A percentile compares a stretch with the other conserved stretches of the same genome.
Evolutionary conservation across 306 rosid genomes (phyloP).

Genomic region (Acacia melanoxylon): DNA sequence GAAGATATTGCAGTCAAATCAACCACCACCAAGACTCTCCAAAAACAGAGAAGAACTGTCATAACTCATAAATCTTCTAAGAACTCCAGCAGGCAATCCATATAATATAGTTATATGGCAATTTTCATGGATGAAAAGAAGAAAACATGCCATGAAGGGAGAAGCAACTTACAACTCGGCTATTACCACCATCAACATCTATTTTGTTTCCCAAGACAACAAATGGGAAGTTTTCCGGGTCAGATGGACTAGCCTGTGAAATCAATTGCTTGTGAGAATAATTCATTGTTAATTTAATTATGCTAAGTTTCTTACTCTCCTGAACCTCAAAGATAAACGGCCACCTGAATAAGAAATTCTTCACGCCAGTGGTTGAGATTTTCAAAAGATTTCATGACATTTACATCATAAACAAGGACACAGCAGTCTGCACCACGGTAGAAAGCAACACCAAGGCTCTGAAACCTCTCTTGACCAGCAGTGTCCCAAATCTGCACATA

Average conservation of each 20-base stretch:
- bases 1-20: neutral
- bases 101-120: conserved; percentile 32
- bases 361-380: conserved; percentile 98
- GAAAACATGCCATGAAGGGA: conserved; percentile 14
- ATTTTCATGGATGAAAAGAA: conserved; percentile 15
- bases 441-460: conserved; percentile 99
- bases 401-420: conserved; percentile 96
- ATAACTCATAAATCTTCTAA: conserved; percentile 66
- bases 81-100: conserved; percentile 57
- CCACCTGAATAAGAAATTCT: conserved; percentile 97
- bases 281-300: conserved; percentile 22
- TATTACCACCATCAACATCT: conserved; percentile 96
- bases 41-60: conserved; percentile 23
- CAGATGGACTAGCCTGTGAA: conserved; percentile 97
- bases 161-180: conserved; percentile 81
- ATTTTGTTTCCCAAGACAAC: conserved; percentile 99
- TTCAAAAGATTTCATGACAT: conserved; percentile 94
- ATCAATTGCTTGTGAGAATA: conserved; percentile 34
- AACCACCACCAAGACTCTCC: conserved; percentile 28
- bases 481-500: conserved; percentile 88
- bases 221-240: conserved; percentile 97
- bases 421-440: conserved; percentile 99
- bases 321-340: conserved; percentile 43
- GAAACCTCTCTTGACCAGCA: conserved; percentile 98
- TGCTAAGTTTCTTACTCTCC: conserved; percentile 36